phyloP scores from a whole-genome alignment of 1,284 basidiomycete genomes.

The Trichosporon coremiiforme region DNA sequence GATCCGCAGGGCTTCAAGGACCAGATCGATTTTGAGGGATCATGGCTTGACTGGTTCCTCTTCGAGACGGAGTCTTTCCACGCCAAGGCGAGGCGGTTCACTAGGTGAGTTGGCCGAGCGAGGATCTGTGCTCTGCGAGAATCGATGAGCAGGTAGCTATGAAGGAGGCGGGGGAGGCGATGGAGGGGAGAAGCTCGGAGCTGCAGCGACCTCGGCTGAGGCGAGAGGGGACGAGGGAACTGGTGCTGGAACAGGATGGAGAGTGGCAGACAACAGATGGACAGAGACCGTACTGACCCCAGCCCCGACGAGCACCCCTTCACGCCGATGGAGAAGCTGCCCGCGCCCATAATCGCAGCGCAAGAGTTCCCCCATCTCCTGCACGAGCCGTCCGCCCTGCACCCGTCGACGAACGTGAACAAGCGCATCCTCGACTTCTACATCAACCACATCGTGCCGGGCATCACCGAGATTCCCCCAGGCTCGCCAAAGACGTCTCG shows the following conservation, averaged over 20 bases:
- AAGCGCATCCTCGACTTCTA: slow-evolving; percentile 86
- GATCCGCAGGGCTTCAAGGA: slow-evolving; percentile 73
- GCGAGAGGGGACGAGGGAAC: too few species aligned
- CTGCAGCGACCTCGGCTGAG: too few species aligned
- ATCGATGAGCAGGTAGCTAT: too few species aligned
- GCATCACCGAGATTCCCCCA: slow-evolving; percentile 70
- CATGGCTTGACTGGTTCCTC: slow-evolving; percentile 97
- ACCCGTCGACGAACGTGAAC: slow-evolving; percentile 86
- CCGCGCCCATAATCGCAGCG: slow-evolving; percentile 76
- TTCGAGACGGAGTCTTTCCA: slow-evolving; percentile 92
- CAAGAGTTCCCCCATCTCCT: slow-evolving; percentile 76
- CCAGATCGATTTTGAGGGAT: slow-evolving; percentile 72
- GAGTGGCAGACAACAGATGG: too few species aligned
- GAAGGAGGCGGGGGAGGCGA: too few species aligned
- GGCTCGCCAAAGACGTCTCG: slow-evolving; percentile 50
- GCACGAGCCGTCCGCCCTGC: slow-evolving; percentile 59
- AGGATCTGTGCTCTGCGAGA: too few species aligned
- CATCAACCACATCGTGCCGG: slow-evolving; percentile 69
- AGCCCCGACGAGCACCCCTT: slow-evolving; percentile 99
- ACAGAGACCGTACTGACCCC: too few species aligned
- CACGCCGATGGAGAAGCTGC: slow-evolving; percentile 70
- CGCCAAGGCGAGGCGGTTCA: slow-evolving; percentile 89
- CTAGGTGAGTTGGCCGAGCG: too few species aligned
- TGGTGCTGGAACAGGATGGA: too few species aligned
- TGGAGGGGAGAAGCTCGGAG: too few species aligned